Evolutionary conservation across 1,139 yeast genomes (phyloP).

Genomic region (Lodderomyces pseudojiufengensis): DNA sequence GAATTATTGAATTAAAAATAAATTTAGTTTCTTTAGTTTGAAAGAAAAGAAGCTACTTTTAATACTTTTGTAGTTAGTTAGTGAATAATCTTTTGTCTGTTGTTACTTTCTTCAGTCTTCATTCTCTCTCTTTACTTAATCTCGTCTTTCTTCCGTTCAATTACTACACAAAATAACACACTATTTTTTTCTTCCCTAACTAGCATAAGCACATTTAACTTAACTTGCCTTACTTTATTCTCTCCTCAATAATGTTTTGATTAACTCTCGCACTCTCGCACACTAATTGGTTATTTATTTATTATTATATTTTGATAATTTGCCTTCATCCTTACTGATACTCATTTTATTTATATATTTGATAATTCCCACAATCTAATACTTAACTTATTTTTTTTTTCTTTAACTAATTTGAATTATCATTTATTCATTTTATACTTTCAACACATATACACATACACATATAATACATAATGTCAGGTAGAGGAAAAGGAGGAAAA

Average conservation of each 20-base stretch:
- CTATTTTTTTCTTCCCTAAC: neutral
- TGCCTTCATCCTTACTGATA: neutral
- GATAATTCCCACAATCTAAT: neutral
- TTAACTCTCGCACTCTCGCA: constrained; percentile 1
- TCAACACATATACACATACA: neutral
- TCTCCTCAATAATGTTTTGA: no score
- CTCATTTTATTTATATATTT: neutral
- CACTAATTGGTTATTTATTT: neutral
- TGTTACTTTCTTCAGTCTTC: neutral
- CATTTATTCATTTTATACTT: neutral
- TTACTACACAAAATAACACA: neutral
- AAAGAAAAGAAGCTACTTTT: no score
- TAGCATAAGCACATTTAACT: no score
- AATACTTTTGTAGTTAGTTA: no score
- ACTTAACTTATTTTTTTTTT: neutral
- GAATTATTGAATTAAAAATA: no score
- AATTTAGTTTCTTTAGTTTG: no score
- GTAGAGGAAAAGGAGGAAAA: constrained; percentile 99
- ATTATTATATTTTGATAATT: neutral
- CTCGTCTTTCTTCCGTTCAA: constrained; percentile 1
- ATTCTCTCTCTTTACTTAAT: neutral
- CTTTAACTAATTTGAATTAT: constrained; percentile 9
- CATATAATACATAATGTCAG: constrained; percentile 66
- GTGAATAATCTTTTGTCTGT: neutral
- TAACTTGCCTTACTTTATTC: neutral